Conservation (phyloP, 495 filamentous ascomycete genomes). For the Trichocladium antarcticum region DNA sequence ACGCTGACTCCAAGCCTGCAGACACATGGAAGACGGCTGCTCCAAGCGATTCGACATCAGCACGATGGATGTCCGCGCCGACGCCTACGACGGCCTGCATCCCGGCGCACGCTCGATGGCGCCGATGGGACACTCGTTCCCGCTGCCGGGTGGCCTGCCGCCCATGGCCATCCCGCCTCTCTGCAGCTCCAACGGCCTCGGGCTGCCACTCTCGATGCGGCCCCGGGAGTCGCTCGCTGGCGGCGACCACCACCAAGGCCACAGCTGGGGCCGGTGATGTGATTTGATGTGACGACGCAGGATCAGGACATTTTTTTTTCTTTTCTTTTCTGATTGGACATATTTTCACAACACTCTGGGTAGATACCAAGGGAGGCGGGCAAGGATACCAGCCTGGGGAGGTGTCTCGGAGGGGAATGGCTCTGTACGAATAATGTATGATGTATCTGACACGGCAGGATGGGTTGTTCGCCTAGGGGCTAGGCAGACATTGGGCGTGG, state of each 20-base stretch:
- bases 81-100: constrained; percentile 27
- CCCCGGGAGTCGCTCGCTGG: constrained; percentile 10
- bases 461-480: not conserved
- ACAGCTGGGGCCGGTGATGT: constrained; percentile 23
- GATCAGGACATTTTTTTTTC: not conserved
- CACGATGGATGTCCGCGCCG: constrained; percentile 35
- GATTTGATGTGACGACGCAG: not conserved
- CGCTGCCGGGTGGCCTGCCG: constrained; percentile 26
- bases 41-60: constrained; percentile 56
- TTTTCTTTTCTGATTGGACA: constrained; percentile 6
- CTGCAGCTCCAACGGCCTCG: constrained; percentile 26
- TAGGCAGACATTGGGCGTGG: too few species aligned
- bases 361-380: constrained; percentile 12
- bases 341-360: constrained; percentile 4
- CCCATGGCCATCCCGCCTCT: constrained; percentile 35
- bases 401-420: not conserved
- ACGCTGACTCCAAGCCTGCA: constrained; percentile 20
- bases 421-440: constrained; percentile 2
- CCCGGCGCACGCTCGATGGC: constrained; percentile 15
- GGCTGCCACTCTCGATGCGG: constrained; percentile 30
- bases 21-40: constrained; percentile 73
- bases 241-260: constrained; percentile 12
- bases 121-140: constrained; percentile 17
- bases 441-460: not conserved
- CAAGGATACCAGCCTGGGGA: constrained; percentile 1